Evolutionary conservation across 1,139 yeast species (phyloP).

Genomic region (Ashbya aceris): DNA sequence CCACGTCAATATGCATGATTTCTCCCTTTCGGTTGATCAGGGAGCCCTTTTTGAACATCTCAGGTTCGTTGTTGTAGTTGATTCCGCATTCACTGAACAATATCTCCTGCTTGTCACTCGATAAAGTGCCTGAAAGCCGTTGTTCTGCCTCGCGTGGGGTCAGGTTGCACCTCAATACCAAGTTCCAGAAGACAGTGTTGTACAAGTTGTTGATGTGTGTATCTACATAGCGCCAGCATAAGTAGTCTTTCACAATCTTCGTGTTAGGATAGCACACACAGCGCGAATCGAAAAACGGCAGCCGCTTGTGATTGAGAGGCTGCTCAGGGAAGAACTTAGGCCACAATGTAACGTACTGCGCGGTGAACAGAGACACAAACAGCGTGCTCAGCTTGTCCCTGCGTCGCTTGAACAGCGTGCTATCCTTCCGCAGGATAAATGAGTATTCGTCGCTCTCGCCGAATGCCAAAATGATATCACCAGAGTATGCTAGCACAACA

Average conservation of each 20-base stretch:
- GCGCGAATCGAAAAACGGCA: conserved; percentile 88
- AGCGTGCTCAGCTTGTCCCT: conserved; percentile 70
- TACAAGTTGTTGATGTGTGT: conserved; percentile 92
- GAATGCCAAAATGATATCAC: conserved; percentile 73
- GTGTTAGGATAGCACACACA: conserved; percentile 76
- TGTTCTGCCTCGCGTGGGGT: conserved; percentile 74
- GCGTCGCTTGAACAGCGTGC: conserved; percentile 69
- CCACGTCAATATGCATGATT: conserved; percentile 32
- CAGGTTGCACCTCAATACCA: conserved; percentile 62
- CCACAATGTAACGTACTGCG: conserved; percentile 69
- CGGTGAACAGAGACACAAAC: conserved; percentile 73
- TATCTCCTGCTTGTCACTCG: conserved; percentile 83
- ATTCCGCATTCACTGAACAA: conserved; percentile 68
- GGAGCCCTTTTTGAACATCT: conserved; percentile 81
- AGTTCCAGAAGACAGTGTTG: conserved; percentile 87
- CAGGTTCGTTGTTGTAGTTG: conserved; percentile 86
- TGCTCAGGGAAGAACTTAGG: conserved; percentile 42
- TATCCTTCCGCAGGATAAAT: conserved; percentile 54
- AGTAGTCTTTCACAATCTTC: conserved; percentile 60
- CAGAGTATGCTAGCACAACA: conserved; percentile 40
- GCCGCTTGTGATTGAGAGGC: conserved; percentile 33
- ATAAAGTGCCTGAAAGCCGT: conserved; percentile 55
- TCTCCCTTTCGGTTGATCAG: conserved; percentile 50
- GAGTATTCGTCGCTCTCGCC: conserved; percentile 97
- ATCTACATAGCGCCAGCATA: conserved; percentile 94